Conservation (phyloP, 768 basidiomycete genomes). For the Tulasnella sp. region DNA sequence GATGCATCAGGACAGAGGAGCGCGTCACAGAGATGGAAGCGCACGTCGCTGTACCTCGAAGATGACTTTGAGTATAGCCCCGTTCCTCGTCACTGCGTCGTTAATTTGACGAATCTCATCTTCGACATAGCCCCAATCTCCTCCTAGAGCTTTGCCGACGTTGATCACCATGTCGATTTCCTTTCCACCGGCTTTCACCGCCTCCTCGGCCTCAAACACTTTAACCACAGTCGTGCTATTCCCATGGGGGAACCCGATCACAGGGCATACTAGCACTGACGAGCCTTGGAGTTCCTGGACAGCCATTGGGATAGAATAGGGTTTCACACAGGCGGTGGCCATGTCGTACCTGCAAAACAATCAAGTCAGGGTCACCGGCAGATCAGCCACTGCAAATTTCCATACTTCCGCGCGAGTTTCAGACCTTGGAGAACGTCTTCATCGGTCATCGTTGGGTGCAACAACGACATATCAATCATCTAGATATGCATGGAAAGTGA, state of each 20-base stretch:
- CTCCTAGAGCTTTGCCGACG: conserved; percentile 30
- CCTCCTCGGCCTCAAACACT: conserved; percentile 29
- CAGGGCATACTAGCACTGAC: conserved; percentile 27
- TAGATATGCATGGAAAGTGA: neutral
- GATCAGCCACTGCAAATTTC: neutral
- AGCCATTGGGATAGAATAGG: conserved; percentile 29
- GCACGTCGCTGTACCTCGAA: conserved; percentile 27
- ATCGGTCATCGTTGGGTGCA: conserved; percentile 31
- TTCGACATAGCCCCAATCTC: conserved; percentile 30
- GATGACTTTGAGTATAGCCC: conserved; percentile 31
- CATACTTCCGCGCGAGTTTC: conserved; percentile 19
- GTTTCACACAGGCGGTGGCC: conserved; percentile 31
- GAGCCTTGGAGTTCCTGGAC: conserved; percentile 26
- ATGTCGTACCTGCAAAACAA: conserved; percentile 7
- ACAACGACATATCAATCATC: conserved; percentile 31
- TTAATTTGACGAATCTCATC: conserved; percentile 31
- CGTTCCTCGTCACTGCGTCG: conserved; percentile 29
- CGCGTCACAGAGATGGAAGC: neutral
- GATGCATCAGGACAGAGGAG: neutral
- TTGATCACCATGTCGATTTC: conserved; percentile 33
- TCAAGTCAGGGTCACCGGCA: neutral
- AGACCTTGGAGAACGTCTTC: conserved; percentile 28
- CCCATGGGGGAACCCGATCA: conserved; percentile 31
- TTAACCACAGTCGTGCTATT: conserved; percentile 29
- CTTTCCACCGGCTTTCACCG: conserved; percentile 25